These are phyloP conservation scores for Chaetomium sp. DNA, from an alignment of 2,329 filamentous ascomycete species.

Conservation along the genomic window DNA sequence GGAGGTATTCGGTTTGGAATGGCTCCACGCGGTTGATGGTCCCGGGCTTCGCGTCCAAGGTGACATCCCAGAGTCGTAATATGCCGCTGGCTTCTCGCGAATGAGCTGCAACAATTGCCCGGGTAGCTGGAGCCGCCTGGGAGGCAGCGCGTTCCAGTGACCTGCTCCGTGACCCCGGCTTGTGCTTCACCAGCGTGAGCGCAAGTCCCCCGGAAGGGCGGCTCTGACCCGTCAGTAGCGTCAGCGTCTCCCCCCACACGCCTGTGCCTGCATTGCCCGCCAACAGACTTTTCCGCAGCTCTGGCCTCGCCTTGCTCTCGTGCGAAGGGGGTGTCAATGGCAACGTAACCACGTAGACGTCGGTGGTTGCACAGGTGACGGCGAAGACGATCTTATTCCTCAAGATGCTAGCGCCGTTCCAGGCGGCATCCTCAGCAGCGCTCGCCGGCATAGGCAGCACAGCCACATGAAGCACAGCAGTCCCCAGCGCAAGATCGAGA, in stretches of 20 bases:
- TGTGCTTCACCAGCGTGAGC: slow-evolving; percentile 53
- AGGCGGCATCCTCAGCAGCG: slow-evolving; percentile 52
- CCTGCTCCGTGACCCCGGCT: slow-evolving; percentile 40
- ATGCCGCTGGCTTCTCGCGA: slow-evolving; percentile 61
- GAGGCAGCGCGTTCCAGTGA: slow-evolving; percentile 44
- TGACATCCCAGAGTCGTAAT: slow-evolving; percentile 60
- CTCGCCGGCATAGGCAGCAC: slow-evolving; percentile 56
- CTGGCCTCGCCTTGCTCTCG: slow-evolving; percentile 58
- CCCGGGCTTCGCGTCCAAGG: slow-evolving; percentile 48
- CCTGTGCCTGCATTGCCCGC: slow-evolving; percentile 60
- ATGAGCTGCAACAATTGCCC: slow-evolving; percentile 62
- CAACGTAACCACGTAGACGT: slow-evolving; percentile 60
- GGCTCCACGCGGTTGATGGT: slow-evolving; percentile 47
- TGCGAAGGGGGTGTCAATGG: slow-evolving; percentile 64
- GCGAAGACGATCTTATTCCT: slow-evolving; percentile 63
- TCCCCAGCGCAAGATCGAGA: slow-evolving; percentile 62
- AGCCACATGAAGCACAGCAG: slow-evolving; percentile 58
- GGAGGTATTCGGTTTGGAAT: slow-evolving; percentile 63
- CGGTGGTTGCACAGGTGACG: slow-evolving; percentile 59
- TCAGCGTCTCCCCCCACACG: slow-evolving; percentile 64
- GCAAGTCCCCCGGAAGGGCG: slow-evolving; percentile 58
- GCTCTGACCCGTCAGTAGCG: slow-evolving; percentile 56
- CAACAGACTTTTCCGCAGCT: slow-evolving; percentile 54
- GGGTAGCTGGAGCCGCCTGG: slow-evolving; percentile 38
- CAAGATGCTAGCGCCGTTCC: slow-evolving; percentile 51